Conservation (phyloP, 768 basidiomycete species). For the Pisolithus tinctorius region DNA sequence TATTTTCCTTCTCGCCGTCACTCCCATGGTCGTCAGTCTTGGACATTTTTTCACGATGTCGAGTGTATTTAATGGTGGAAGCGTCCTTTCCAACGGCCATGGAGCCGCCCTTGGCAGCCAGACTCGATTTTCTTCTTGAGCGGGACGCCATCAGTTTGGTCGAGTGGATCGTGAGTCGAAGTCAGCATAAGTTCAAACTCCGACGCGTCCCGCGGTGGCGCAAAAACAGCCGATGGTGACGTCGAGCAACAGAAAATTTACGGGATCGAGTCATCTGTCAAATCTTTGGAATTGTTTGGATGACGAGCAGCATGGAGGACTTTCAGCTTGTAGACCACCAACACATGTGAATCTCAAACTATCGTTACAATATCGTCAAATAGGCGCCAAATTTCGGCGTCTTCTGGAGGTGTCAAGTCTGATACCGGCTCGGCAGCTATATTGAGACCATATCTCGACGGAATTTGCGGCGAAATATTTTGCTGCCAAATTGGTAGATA, state of each 20-base stretch:
- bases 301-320: no score
- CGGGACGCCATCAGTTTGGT: constrained; percentile 37
- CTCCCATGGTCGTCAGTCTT: constrained; percentile 15
- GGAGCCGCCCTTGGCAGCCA: constrained; percentile 10
- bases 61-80: constrained; percentile 1
- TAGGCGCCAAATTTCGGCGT: no score
- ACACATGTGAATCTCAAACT: no score
- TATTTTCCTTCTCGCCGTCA: constrained; percentile 29
- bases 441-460: no score
- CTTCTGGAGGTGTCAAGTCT: no score
- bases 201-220: constrained; percentile 22
- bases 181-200: constrained; percentile 27
- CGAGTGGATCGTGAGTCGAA: constrained; percentile 16
- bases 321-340: no score
- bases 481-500: no score
- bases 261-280: no score
- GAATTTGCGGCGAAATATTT: no score
- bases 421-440: no score
- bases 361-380: no score
- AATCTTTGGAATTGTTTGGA: no score
- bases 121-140: constrained; percentile 35
- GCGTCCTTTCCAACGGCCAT: not conserved
- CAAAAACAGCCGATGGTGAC: not conserved
- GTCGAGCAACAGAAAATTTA: not conserved
- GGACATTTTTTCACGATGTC: constrained; percentile 14